A percentile compares a stretch with the other conserved stretches of the same genome.
Conservation (phyloP, 768 basidiomycete genomes). For the Boletus sp. region DNA sequence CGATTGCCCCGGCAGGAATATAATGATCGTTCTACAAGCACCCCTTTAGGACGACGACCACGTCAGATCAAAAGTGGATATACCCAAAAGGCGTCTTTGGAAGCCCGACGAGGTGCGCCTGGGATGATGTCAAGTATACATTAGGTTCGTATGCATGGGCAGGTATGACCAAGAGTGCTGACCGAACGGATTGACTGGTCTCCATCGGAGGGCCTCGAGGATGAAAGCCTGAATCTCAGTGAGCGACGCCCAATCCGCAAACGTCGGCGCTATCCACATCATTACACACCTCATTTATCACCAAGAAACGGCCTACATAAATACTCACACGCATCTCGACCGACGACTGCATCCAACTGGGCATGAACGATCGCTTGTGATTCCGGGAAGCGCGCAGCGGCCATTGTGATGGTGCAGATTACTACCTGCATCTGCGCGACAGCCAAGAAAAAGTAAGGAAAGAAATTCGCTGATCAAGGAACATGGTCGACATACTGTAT, state of each 20-base stretch:
- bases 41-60: background rate
- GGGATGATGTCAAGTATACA: background rate
- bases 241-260: conserved; percentile 33
- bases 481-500: conserved; percentile 37
- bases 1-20: conserved; percentile 35
- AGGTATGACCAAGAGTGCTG: background rate
- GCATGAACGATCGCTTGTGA: no score
- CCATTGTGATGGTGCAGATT: conserved; percentile 31
- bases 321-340: conserved; percentile 17
- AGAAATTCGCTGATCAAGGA: fast-evolving
- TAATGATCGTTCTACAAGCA: conserved; percentile 32
- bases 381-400: no score
- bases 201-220: conserved; percentile 39
- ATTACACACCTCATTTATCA: background rate
- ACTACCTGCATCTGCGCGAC: conserved; percentile 24
- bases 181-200: conserved; percentile 37
- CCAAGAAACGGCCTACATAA: background rate
- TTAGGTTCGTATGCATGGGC: background rate
- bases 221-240: conserved; percentile 39
- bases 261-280: conserved; percentile 34
- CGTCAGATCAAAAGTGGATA: background rate
- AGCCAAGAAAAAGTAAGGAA: background rate
- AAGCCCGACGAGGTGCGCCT: conserved; percentile 25
- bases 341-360: no score
- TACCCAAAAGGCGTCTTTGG: conserved; percentile 30